phyloP scores from a whole-genome alignment of 495 filamentous ascomycete species.

The Xylaria acuta region DNA sequence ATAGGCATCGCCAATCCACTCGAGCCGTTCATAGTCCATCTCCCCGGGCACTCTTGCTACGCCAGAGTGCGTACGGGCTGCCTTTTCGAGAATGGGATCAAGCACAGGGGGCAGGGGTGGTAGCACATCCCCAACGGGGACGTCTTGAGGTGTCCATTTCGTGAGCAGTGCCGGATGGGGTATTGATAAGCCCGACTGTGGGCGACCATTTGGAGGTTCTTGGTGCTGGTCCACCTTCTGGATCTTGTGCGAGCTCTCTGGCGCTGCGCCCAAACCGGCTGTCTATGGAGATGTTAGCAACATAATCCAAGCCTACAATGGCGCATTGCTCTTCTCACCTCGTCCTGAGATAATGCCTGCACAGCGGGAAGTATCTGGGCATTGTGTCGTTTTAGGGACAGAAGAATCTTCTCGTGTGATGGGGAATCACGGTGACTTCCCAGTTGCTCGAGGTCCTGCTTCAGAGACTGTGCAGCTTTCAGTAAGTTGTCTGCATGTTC shows the following conservation, averaged over 20 bases:
- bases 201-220: neutral
- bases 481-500: conserved; percentile 44
- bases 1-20: conserved; percentile 80
- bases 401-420: conserved; percentile 31
- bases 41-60: conserved; percentile 42
- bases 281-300: conserved; percentile 23
- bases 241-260: conserved; percentile 28
- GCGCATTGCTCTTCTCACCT: conserved; percentile 23
- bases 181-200: conserved; percentile 26
- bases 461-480: conserved; percentile 36
- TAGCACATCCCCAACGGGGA: conserved; percentile 38
- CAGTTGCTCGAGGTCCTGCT: conserved; percentile 36
- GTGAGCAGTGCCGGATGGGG: conserved; percentile 39
- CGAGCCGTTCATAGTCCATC: conserved; percentile 70
- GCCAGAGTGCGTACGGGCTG: conserved; percentile 73
- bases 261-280: neutral
- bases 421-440: conserved; percentile 16
- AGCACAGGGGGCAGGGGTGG: conserved; percentile 66
- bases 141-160: conserved; percentile 52
- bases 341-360: conserved; percentile 31
- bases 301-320: neutral
- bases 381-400: conserved; percentile 35
- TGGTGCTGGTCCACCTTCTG: conserved; percentile 28
- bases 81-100: conserved; percentile 61
- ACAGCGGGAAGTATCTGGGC: conserved; percentile 31